A percentile compares a stretch with the other conserved stretches of the same genome.
These are phyloP conservation scores for Annulohypoxylon bovei DNA, from an alignment of 495 filamentous ascomycete genomes.

Conservation along the genomic window DNA sequence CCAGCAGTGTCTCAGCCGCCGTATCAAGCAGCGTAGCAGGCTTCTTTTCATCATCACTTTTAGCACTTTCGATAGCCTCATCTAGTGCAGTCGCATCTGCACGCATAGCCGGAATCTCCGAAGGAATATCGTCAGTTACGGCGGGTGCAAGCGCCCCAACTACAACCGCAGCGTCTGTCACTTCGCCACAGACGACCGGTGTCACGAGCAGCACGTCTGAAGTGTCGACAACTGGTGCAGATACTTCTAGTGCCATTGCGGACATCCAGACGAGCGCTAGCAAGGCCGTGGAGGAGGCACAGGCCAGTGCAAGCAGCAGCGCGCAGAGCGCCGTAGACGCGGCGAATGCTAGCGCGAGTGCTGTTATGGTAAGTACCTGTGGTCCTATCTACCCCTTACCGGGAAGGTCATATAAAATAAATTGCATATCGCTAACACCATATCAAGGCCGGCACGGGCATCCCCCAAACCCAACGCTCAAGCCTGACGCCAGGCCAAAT, in stretches of 20 bases:
- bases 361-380: conserved; percentile 19
- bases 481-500: conserved; percentile 32
- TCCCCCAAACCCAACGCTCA: conserved; percentile 13
- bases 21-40: conserved; percentile 24
- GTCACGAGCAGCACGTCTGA: not conserved
- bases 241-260: not conserved
- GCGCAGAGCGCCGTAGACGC: conserved; percentile 22
- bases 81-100: conserved; percentile 21
- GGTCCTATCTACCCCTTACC: not conserved
- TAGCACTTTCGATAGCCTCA: conserved; percentile 13
- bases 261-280: conserved; percentile 21
- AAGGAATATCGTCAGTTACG: not conserved
- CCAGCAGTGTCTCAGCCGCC: conserved; percentile 17
- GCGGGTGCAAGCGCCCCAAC: not conserved
- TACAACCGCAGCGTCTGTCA: not conserved
- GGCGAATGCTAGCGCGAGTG: conserved; percentile 27
- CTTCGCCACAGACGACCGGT: not conserved
- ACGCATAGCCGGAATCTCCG: not conserved
- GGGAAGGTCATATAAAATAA: not conserved
- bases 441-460: conserved; percentile 10
- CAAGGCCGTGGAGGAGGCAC: conserved; percentile 23
- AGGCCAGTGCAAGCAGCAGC: conserved; percentile 24
- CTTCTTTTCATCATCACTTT: conserved; percentile 6
- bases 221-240: not conserved
- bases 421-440: conserved; percentile 6